phyloP scores from a whole-genome alignment of 306 rosid species.

The Prunus dulcis region DNA sequence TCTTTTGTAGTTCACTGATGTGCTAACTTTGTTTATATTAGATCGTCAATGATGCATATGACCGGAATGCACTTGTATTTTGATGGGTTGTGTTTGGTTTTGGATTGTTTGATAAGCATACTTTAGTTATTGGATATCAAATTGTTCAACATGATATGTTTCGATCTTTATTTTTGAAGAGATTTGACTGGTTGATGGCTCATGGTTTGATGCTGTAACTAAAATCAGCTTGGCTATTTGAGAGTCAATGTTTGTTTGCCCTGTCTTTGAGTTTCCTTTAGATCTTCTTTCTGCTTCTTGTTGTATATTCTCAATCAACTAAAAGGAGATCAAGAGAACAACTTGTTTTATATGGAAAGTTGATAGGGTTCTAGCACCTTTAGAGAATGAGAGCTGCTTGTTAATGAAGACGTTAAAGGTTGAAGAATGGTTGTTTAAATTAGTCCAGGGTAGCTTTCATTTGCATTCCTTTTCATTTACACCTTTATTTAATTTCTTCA shows the following conservation, averaged over 20 bases:
- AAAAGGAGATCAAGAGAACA: background rate
- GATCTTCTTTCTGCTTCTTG: background rate
- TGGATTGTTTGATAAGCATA: background rate
- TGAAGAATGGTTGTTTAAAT: background rate
- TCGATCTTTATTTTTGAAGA: background rate
- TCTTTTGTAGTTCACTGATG: background rate
- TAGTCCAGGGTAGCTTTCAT: background rate
- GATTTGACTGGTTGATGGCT: background rate
- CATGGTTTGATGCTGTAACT: background rate
- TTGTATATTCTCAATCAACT: background rate
- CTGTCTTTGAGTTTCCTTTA: background rate
- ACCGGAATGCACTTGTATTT: background rate
- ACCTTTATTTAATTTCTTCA: background rate
- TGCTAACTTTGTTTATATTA: background rate
- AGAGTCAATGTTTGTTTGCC: background rate
- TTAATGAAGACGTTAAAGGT: background rate
- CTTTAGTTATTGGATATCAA: background rate
- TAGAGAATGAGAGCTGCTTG: background rate
- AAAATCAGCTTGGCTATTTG: background rate
- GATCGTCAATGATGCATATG: background rate
- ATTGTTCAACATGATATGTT: background rate
- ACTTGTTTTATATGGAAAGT: background rate
- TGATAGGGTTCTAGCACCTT: background rate
- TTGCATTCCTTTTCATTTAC: background rate
- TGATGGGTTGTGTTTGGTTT: background rate